phyloP scores from a whole-genome alignment of 352 stramenopile species.

The Pythium pyrilobum region DNA sequence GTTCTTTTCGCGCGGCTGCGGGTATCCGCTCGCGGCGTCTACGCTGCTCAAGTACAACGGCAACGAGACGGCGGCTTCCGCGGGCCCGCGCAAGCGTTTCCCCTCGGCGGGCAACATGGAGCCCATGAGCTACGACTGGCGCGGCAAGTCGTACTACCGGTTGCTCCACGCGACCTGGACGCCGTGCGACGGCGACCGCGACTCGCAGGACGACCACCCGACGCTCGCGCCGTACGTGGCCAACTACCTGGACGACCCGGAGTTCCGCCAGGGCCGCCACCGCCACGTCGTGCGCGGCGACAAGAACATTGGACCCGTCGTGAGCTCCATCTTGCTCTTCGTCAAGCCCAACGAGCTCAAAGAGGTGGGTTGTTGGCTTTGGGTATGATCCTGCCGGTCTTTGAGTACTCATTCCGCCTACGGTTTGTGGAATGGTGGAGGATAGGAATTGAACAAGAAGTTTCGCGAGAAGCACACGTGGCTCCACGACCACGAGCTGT shows the following conservation, averaged over 20 bases:
- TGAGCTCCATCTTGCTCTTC: constrained; percentile 94
- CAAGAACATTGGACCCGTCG: constrained; percentile 89
- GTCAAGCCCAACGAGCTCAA: constrained; percentile 95
- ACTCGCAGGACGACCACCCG: constrained; percentile 73
- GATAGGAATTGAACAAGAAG: constrained; percentile 93
- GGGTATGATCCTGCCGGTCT: no score
- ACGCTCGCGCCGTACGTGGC: constrained; percentile 41
- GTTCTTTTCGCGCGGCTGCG: constrained; percentile 80
- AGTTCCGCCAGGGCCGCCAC: constrained; percentile 78
- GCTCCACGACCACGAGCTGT: constrained; percentile 86
- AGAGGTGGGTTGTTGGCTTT: constrained; percentile 31
- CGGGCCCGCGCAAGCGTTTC: constrained; percentile 35
- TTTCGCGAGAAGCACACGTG: constrained; percentile 93
- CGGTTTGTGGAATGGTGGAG: not conserved
- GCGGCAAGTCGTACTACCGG: constrained; percentile 83
- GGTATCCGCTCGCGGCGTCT: constrained; percentile 75
- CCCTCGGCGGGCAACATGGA: constrained; percentile 52
- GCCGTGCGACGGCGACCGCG: constrained; percentile 59
- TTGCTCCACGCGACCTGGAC: constrained; percentile 78
- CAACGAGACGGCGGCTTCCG: constrained; percentile 46
- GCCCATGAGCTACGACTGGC: constrained; percentile 72
- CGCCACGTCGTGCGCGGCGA: constrained; percentile 76
- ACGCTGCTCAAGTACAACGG: constrained; percentile 87
- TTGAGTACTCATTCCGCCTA: no score
- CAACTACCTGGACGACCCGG: constrained; percentile 82